phyloP scores from a whole-genome alignment of 345 rosid genomes.

The Gossypium rotundifolium region DNA sequence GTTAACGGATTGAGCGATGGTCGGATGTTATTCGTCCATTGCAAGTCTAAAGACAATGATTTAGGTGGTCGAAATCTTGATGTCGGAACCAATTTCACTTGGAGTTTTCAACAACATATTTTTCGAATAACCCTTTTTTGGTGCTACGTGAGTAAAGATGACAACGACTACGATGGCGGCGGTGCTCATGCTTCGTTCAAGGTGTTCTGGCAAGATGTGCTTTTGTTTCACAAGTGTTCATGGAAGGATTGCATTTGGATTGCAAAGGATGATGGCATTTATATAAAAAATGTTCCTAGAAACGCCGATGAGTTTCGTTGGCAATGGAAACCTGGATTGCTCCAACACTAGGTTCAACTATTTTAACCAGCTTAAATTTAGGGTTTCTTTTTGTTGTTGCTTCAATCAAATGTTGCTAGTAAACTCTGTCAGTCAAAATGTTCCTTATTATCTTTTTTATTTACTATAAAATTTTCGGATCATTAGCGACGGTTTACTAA shows the following conservation, averaged over 20 bases:
- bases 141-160: background rate
- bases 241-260: constrained; percentile 9
- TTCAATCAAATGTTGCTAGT: background rate
- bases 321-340: background rate
- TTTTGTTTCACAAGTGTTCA: background rate
- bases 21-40: background rate
- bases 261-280: constrained; percentile 1
- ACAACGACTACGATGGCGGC: too few relatives aligned
- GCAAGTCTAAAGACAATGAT: background rate
- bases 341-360: background rate
- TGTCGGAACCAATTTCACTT: background rate
- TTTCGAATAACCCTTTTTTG: background rate
- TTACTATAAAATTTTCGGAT: too few relatives aligned
- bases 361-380: background rate
- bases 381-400: background rate
- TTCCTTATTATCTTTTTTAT: too few relatives aligned
- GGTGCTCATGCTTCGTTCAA: background rate
- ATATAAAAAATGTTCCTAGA: background rate
- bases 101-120: background rate
- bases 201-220: constrained; percentile 4
- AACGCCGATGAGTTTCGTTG: background rate
- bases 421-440: background rate
- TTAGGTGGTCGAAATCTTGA: background rate
- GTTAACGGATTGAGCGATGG: background rate
- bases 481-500: too few relatives aligned